Evolutionary conservation across 2,329 filamentous ascomycete genomes (phyloP).

Genomic region (Trichoderma arundinaceum): DNA sequence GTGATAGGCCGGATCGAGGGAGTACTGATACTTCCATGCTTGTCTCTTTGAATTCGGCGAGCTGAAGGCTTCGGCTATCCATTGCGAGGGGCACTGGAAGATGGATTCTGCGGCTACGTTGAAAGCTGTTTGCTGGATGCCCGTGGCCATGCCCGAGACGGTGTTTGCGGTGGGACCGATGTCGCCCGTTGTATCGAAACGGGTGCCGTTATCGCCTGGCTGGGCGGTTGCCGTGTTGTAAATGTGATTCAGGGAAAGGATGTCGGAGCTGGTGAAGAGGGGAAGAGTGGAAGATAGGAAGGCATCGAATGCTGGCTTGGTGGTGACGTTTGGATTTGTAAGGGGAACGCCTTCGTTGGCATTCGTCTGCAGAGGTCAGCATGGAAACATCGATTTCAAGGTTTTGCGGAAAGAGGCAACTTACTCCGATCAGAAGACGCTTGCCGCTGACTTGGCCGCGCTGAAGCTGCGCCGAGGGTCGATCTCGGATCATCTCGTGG

Average conservation of each 20-base stretch:
- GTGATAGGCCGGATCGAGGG: constrained; percentile 49
- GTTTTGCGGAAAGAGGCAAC: not conserved
- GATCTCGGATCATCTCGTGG: constrained; percentile 41
- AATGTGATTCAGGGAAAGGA: constrained; percentile 42
- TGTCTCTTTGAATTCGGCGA: constrained; percentile 36
- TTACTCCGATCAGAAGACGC: constrained; percentile 41
- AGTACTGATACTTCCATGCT: constrained; percentile 57
- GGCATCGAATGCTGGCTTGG: constrained; percentile 39
- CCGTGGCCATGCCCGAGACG: constrained; percentile 54
- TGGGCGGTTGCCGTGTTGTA: constrained; percentile 39
- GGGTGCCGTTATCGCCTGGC: constrained; percentile 37
- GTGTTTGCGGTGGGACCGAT: constrained; percentile 54
- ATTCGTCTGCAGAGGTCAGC: constrained; percentile 40
- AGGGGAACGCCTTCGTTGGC: constrained; percentile 48
- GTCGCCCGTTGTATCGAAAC: constrained; percentile 48
- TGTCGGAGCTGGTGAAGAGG: constrained; percentile 41
- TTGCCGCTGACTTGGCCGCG: constrained; percentile 43
- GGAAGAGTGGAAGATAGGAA: constrained; percentile 46
- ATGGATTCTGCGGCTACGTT: constrained; percentile 62
- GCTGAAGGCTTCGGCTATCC: constrained; percentile 57
- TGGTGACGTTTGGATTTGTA: constrained; percentile 45
- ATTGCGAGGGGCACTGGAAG: constrained; percentile 62
- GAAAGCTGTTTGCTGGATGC: constrained; percentile 60
- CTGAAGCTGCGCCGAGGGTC: constrained; percentile 41
- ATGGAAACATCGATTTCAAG: not conserved